Evolutionary conservation across 352 stramenopile species (phyloP).

Genomic region (Globisporangium barbulae): DNA sequence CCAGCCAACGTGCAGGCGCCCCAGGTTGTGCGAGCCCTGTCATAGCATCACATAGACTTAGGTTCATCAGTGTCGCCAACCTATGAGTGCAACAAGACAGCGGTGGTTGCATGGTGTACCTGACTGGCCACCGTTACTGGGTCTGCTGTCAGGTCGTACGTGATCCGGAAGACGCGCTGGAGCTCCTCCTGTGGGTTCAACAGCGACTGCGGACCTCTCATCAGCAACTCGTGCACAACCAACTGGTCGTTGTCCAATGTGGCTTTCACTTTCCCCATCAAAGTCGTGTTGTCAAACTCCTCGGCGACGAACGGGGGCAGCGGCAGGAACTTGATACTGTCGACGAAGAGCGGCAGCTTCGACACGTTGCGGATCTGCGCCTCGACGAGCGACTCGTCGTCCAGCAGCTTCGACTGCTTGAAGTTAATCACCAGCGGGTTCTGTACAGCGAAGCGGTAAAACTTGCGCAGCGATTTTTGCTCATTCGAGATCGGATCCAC

Average conservation of each 20-base stretch:
- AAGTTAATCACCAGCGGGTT: constrained; percentile 88
- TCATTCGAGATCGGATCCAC: constrained; percentile 70
- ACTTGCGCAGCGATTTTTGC: constrained; percentile 87
- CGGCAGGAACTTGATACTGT: constrained; percentile 77
- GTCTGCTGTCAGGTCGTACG: constrained; percentile 39
- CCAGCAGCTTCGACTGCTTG: constrained; percentile 56
- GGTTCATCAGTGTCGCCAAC: neutral
- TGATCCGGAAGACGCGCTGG: constrained; percentile 67
- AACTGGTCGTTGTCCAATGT: neutral
- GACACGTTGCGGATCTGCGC: constrained; percentile 82
- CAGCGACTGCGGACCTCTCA: constrained; percentile 45
- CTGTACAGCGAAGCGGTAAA: constrained; percentile 90
- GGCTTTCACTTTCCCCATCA: neutral
- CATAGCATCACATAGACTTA: neutral
- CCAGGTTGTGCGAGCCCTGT: constrained; percentile 63
- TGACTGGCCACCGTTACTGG: constrained; percentile 25
- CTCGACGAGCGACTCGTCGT: constrained; percentile 64
- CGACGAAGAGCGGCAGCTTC: constrained; percentile 75
- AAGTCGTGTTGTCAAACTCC: constrained; percentile 42
- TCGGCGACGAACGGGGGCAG: constrained; percentile 48
- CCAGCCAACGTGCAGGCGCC: constrained; percentile 77
- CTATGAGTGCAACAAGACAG: neutral
- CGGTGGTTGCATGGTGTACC: constrained; percentile 16
- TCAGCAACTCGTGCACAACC: constrained; percentile 25
- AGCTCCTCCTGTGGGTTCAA: constrained; percentile 78